Percentiles rank a stretch among this genome's conserved stretches.
These are phyloP conservation scores for Zopfochytrium polystomum DNA, from an alignment of 371 early-diverging fungal genomes.

Conservation along the genomic window DNA sequence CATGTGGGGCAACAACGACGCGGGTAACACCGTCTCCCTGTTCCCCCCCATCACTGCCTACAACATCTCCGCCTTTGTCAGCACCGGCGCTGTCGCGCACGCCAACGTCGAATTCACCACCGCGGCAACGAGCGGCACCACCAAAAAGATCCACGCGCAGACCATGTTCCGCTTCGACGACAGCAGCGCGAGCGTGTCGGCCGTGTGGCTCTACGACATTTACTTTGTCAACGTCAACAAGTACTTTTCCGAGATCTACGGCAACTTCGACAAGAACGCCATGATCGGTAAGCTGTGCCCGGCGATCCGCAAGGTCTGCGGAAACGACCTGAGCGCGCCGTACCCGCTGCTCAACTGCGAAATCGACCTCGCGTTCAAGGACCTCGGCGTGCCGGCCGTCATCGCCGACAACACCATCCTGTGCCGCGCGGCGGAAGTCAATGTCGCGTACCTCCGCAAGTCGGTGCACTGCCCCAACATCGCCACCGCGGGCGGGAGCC, in stretches of 20 bases:
- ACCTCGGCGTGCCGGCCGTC: constrained; percentile 1
- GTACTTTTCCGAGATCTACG: constrained; percentile 5
- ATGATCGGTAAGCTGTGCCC: too few relatives aligned
- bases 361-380: constrained; percentile 2
- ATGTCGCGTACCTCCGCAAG: constrained; percentile 17
- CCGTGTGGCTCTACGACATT: too few relatives aligned
- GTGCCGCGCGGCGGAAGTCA: constrained; percentile 18
- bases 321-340: neutral
- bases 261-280: too few relatives aligned
- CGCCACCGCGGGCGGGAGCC: constrained; percentile 1
- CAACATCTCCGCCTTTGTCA: constrained; percentile 19
- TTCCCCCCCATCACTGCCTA: constrained; percentile 10
- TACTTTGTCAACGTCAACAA: constrained; percentile 8
- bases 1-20: constrained; percentile 11
- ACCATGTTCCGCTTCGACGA: too few relatives aligned
- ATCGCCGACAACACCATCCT: constrained; percentile 13
- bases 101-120: constrained; percentile 13
- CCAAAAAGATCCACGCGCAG: too few relatives aligned
- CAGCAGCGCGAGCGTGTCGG: too few relatives aligned
- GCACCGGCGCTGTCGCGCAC: constrained; percentile 14
- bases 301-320: neutral
- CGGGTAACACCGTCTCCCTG: constrained; percentile 8
- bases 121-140: neutral
- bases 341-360: neutral
- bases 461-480: constrained; percentile 8